A percentile compares a stretch with the other conserved stretches of the same genome.
Conservation (phyloP, 2,329 filamentous ascomycete species). For the Falciphora oryzae region DNA sequence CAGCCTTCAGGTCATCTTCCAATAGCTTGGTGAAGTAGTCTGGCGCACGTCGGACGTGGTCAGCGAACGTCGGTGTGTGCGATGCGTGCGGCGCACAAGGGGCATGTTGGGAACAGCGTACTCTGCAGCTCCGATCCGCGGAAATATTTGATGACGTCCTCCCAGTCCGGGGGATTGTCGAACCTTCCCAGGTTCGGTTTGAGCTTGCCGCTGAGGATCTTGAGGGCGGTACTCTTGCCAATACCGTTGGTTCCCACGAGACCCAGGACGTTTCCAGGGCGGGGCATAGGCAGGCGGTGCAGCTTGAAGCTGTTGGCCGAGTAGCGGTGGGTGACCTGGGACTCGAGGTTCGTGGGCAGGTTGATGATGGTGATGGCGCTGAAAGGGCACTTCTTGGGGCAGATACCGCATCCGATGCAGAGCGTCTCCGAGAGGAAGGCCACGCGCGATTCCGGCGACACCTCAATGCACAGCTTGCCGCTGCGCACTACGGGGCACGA, state of each 20-base stretch:
- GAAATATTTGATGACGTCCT: slow-evolving; percentile 98
- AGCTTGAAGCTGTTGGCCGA: slow-evolving; percentile 99
- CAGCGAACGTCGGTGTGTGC: slow-evolving; percentile 4
- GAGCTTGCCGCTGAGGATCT: slow-evolving; percentile 96
- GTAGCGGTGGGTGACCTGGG: slow-evolving; percentile 96
- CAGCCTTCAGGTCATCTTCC: slow-evolving; percentile 93
- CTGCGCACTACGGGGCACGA: slow-evolving; percentile 95
- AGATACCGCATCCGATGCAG: slow-evolving; percentile 98
- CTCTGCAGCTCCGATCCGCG: slow-evolving; percentile 95
- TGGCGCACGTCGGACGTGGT: slow-evolving; percentile 26
- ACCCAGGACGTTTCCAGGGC: slow-evolving; percentile 91
- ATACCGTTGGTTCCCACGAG: slow-evolving; percentile 99
- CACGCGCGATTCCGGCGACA: slow-evolving; percentile 79
- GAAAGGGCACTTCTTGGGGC: slow-evolving; percentile 98
- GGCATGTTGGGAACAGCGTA: slow-evolving; percentile 39
- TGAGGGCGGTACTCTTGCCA: slow-evolving; percentile 98
- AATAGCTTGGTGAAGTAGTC: slow-evolving; percentile 99
- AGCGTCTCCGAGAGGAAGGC: slow-evolving; percentile 94
- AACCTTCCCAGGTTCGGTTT: slow-evolving; percentile 96
- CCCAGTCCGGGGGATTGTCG: slow-evolving; percentile 97
- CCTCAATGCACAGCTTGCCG: slow-evolving; percentile 88
- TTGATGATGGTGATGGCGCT: slow-evolving; percentile 99
- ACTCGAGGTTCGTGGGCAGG: slow-evolving; percentile 97
- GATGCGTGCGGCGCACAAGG: background rate
- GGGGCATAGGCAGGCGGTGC: slow-evolving; percentile 90